Base-by-base conservation (phyloP, 169 alveolate species). In the Babesia ovis region DNA sequence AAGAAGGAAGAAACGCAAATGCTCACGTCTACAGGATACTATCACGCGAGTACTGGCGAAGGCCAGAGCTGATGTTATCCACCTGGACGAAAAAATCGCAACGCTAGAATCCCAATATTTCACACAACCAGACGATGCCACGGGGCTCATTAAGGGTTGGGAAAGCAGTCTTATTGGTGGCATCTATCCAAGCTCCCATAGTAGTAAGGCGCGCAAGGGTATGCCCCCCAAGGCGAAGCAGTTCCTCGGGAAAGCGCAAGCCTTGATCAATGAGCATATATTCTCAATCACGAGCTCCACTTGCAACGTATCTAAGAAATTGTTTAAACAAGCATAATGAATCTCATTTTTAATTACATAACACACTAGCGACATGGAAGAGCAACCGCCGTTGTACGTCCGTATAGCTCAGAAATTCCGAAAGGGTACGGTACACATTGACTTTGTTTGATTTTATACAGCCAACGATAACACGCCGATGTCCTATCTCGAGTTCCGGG, bases 111-210 rank as follows among this genome's bases (percentile, higher is more conserved):
- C 79, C n/a, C 84, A 81, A 59, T 81, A 68, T 59, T 72, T 81
- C 69, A 18, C 29, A 16, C 76, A 81, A 34, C 85, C 85, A 9
- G 68, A 77, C 20, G 89, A 81, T 16, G 41, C 89, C 23, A 81
- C 89, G 1, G 89, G 89, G 20, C 68, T 81, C 3, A 62, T 72
- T 3, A 70, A 72, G 67, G 89, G 89, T 31, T 81, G 89, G 89
- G 85, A 81, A 18, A 69, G 85, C 25, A 54, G 42, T 35, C 56
- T 79, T 39, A 42, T 79, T 11, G 67, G 68, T 42, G 62, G 56
- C 31, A 57, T 56, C 29, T 46, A 68, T 67, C 14, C 54, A 22
- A 42, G 27, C 45, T 43, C 87, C 0, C 35, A 31, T 12, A 75
- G 60, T 32, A 56, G 2, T 51, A 79, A 79, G 66, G 39, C 83